Conservation (phyloP, 345 rosid genomes). For the Populus davidiana region DNA sequence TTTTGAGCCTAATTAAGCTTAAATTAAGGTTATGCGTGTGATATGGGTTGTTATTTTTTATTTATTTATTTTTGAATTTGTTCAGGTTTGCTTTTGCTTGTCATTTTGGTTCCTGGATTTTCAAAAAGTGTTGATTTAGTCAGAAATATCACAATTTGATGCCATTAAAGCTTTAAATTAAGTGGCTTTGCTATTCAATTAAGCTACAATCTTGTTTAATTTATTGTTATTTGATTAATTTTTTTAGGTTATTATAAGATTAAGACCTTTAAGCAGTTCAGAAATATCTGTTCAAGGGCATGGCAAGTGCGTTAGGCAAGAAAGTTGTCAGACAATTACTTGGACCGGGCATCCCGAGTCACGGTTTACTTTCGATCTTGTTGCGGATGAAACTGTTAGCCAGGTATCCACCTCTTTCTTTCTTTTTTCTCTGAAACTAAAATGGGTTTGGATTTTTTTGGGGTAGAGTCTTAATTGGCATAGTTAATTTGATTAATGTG, state of each 20-base stretch:
- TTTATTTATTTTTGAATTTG: conserved; percentile 9
- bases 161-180: not conserved
- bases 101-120: not conserved
- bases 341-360: conserved; percentile 93
- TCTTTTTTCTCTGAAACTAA: not conserved
- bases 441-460: no score
- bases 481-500: conserved; percentile 3
- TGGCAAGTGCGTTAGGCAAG: conserved; percentile 77
- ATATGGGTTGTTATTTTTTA: no score
- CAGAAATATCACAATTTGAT: not conserved
- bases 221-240: not conserved
- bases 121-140: not conserved
- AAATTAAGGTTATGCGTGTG: not conserved
- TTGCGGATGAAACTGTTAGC: conserved; percentile 82
- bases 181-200: not conserved
- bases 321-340: conserved; percentile 72
- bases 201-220: not conserved
- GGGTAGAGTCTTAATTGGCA: not conserved
- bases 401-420: conserved; percentile 50
- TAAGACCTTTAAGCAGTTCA: conserved; percentile 77
- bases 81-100: conserved; percentile 47
- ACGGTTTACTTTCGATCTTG: conserved; percentile 87
- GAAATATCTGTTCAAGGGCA: conserved; percentile 82
- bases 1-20: not conserved
- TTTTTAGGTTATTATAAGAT: conserved; percentile 76